Base-by-base conservation (phyloP, 257 asterid species). In the Solanum medicagineum region DNA sequence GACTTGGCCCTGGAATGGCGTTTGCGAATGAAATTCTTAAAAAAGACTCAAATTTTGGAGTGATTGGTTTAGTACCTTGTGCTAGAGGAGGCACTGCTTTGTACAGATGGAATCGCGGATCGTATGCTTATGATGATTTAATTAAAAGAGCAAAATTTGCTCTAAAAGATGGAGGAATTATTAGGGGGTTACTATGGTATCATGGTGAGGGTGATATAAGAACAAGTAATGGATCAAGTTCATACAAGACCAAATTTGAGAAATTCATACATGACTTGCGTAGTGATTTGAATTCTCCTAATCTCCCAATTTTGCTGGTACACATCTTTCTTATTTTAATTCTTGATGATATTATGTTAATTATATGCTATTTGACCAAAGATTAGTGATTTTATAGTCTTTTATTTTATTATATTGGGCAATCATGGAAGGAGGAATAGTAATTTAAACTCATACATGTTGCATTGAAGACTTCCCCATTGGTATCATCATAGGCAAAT, bases 1-100 rank as follows among this genome's bases (percentile, higher is more conserved):
- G 97, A 20, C 75, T 95, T 19, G 96, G 98, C 26, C 97, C 97
- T 10, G 98, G 92, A 44, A 93, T 95, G 94, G 73, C 94, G 0
- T 95, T 95, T 56, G 88, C 96, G 0, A 81, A 87, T 55, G 42
- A 87, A 1, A 79, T 91, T 1, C 36, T 88, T 69, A 42, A 63
- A 19, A 60, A 74, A n/a, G 89, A 89, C 4, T 5, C 83, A 0
- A 88, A 90, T 19, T 29, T 91, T 2, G 94, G 91, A 20, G 85
- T 54, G 56, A 87, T 95, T 10, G 97, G 97, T 10, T 70, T 95
- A 79, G 98, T 95, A 42, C 98, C 98, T 7, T 92, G 98, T 70
- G 95, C 98, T 26, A 60, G 92, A 8, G 98, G 98, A 4, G 96
- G 96, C 0, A 94, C 98, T 1, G 89, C 84, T 14, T 89, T 95